Evolutionary conservation across 2,329 filamentous ascomycete genomes (phyloP).

Genomic region (Cercospora zeina): DNA sequence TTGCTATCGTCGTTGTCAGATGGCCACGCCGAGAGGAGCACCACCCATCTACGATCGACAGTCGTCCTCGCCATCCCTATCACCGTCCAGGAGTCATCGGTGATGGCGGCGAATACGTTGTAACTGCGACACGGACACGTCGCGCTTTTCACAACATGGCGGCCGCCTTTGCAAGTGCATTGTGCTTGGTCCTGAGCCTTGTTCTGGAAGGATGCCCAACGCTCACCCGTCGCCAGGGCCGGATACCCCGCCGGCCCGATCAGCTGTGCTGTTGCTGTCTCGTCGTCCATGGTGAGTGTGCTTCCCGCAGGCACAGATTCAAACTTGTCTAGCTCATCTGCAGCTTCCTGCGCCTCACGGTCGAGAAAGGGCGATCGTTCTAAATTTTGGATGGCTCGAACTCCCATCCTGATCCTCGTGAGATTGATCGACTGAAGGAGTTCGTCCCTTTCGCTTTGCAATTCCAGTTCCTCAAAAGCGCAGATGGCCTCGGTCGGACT

Average conservation of each 20-base stretch:
- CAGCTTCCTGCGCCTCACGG: slow-evolving; percentile 15
- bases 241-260: slow-evolving; percentile 17
- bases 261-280: slow-evolving; percentile 11
- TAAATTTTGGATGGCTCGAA: slow-evolving; percentile 6
- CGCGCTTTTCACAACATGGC: not conserved
- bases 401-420: slow-evolving; percentile 8
- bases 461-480: slow-evolving; percentile 3
- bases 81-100: slow-evolving; percentile 14
- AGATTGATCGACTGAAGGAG: slow-evolving; percentile 16
- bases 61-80: slow-evolving; percentile 21
- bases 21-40: slow-evolving; percentile 11
- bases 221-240: slow-evolving; percentile 14
- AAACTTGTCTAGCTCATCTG: slow-evolving; percentile 9
- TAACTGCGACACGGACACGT: slow-evolving; percentile 14
- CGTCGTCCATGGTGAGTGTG: slow-evolving; percentile 14
- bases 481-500: slow-evolving; percentile 3
- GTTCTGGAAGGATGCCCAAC: slow-evolving; percentile 18
- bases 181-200: not conserved
- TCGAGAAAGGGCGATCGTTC: slow-evolving; percentile 8
- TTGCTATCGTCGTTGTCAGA: slow-evolving; percentile 9
- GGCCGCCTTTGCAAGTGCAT: slow-evolving; percentile 9
- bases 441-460: slow-evolving; percentile 17
- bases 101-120: slow-evolving; percentile 20
- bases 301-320: slow-evolving; percentile 13
- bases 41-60: slow-evolving; percentile 21